Evolutionary conservation across 805 yeast species (phyloP), one percentile per base, ranked within the genome.

Genomic region (Cephaloascus albidus): DNA sequence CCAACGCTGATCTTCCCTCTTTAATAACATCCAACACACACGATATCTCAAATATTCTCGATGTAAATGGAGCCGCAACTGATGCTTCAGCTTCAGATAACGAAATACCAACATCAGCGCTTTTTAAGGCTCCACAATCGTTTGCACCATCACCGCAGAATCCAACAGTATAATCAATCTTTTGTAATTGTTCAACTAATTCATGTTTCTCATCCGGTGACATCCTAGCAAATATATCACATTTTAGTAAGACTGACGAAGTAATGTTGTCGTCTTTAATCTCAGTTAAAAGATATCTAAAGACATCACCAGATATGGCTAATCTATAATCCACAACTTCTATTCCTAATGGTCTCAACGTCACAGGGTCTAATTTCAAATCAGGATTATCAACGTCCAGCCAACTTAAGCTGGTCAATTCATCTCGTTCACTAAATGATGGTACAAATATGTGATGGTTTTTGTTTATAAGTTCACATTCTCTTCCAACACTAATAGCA

Each of bases 61-160:
- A 86, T 0, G 99, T 93, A 57, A 93, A 93, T 3, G 99, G 98
- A 0, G 98, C 98, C 0, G 98, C 98, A 15, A 93, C 97, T 3
- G 95, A 85, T 0, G 98, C 98, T 55, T 93, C 99, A 0, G 97
- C 98, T 57, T 93, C 98, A 20, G 96, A 85, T 36, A 93, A 63
- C 0, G 97, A 90, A 16, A 93, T 78, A 15, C 99, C 99, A 38
- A 94, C 95, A 61, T 93, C 96, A 0, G 98, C 97, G 12, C 96
- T 96, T 53, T 90, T 93, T 42, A 93, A 67, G 0, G 99, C 99
- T 48, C 98, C 98, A 61, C 97, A 93, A 55, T 93, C 99, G 60
- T 93, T 93, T 4, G 99, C 99, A 47, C 99, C 99, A 63, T 93
- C 99, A 30, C 99, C 99, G 62, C 97, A 93, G 59, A 93, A 93